A percentile compares a stretch with the other conserved stretches of the same genome.
These are phyloP conservation scores for Backusella tarrabulga DNA, from an alignment of 192 early-diverging fungal species.

Conservation along the genomic window DNA sequence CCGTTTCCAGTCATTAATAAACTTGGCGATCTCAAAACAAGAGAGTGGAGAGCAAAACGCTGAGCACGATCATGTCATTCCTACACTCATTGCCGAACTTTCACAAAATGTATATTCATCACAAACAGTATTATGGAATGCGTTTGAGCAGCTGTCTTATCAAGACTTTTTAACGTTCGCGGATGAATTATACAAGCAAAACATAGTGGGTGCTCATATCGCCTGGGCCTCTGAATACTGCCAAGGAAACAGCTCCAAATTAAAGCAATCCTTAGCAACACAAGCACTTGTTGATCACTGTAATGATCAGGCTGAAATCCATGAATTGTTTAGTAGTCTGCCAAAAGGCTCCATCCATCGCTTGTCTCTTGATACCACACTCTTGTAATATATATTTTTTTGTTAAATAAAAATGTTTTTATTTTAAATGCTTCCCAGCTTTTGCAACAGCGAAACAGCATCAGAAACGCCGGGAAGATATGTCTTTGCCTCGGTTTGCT, in stretches of 20 bases:
- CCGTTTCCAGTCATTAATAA: not conserved
- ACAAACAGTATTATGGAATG: conserved; percentile 16
- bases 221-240: conserved; percentile 28
- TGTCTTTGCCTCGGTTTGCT: conserved; percentile 93
- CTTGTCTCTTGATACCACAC: not conserved
- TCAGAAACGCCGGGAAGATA: conserved; percentile 39
- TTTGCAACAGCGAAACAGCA: not conserved
- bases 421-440: not conserved
- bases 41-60: not conserved
- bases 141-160: conserved; percentile 10
- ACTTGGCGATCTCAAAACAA: conserved; percentile 3
- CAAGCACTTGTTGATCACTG: conserved; percentile 19
- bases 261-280: not conserved
- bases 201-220: conserved; percentile 16
- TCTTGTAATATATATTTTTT: not conserved
- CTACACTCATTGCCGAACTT: conserved; percentile 17
- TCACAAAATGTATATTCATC: conserved; percentile 26
- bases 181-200: not conserved
- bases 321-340: conserved; percentile 24
- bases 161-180: conserved; percentile 14
- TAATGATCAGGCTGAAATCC: conserved; percentile 26
- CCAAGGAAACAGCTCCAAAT: not conserved
- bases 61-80: conserved; percentile 26
- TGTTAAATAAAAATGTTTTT: not conserved
- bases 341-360: conserved; percentile 1